A percentile compares a stretch with the other conserved stretches of the same genome.
These are phyloP conservation scores for Nepenthes gracilis DNA, from an alignment of 148 eudicot genomes.

Conservation along the genomic window DNA sequence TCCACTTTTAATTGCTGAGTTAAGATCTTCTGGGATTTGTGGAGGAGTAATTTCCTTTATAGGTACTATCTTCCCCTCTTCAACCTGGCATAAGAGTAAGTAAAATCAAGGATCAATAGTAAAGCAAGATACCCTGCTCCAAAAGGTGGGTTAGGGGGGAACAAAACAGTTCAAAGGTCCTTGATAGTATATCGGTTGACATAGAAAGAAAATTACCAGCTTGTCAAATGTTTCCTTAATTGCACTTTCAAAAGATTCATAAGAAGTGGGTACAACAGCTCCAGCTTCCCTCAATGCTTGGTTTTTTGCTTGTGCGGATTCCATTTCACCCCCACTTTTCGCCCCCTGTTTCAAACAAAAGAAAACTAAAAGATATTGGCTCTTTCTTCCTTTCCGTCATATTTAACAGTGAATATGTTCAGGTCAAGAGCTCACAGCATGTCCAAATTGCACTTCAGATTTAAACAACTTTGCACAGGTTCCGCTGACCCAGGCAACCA, in stretches of 20 bases:
- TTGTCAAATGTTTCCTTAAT: constrained; percentile 79
- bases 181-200: not conserved
- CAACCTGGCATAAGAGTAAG: constrained; percentile 30
- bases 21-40: constrained; percentile 96
- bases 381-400: not conserved
- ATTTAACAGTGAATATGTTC: not conserved
- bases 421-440: constrained; percentile 61
- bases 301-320: constrained; percentile 96
- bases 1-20: constrained; percentile 81
- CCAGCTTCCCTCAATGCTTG: constrained; percentile 91
- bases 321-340: constrained; percentile 96
- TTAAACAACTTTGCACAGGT: constrained; percentile 95
- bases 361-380: not conserved
- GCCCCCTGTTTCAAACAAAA: constrained; percentile 51
- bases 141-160: not conserved
- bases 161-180: not conserved
- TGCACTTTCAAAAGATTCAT: constrained; percentile 70
- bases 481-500: constrained; percentile 99
- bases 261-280: constrained; percentile 90
- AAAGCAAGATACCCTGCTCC: not conserved
- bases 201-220: constrained; percentile 32
- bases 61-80: constrained; percentile 58
- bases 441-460: constrained; percentile 99
- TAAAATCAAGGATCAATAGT: not conserved
- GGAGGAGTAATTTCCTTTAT: constrained; percentile 91